phyloP scores from a whole-genome alignment of 148 eudicot genomes.

The Persicaria tinctoria region DNA sequence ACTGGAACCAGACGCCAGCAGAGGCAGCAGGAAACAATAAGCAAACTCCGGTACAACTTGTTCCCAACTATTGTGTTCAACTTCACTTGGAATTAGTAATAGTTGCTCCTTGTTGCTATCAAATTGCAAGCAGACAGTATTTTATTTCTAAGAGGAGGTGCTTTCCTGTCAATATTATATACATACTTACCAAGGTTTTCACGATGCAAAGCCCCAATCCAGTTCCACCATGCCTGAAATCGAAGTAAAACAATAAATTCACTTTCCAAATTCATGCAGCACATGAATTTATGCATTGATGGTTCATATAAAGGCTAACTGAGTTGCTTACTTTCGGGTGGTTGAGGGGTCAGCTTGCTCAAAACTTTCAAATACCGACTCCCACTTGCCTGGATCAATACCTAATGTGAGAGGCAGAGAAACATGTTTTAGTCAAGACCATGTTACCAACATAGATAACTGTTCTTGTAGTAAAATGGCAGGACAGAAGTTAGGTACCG shows the following conservation, averaged over 20 bases:
- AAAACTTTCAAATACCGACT: conserved; percentile 94
- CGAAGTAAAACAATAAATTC: background rate
- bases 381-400: conserved; percentile 93
- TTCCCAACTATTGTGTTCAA: background rate
- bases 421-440: background rate
- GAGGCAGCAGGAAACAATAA: background rate
- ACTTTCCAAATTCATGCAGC: background rate
- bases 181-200: conserved; percentile 69
- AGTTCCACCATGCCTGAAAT: conserved; percentile 95
- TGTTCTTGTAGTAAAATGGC: background rate
- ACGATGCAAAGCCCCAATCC: conserved; percentile 98
- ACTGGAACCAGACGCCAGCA: background rate
- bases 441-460: background rate
- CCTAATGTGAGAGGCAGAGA: conserved; percentile 32
- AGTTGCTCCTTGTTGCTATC: background rate
- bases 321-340: conserved; percentile 64
- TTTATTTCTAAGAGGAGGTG: background rate
- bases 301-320: background rate
- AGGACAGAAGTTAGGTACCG: conserved; percentile 37
- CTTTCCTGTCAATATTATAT: background rate
- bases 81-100: background rate
- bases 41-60: conserved; percentile 1
- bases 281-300: background rate
- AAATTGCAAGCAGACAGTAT: background rate
- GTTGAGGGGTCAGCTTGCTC: conserved; percentile 99